Percentiles rank a stretch among this genome's conserved stretches.
Evolutionary conservation across 768 basidiomycete genomes (phyloP).

Genomic region (Calocera cornea): DNA sequence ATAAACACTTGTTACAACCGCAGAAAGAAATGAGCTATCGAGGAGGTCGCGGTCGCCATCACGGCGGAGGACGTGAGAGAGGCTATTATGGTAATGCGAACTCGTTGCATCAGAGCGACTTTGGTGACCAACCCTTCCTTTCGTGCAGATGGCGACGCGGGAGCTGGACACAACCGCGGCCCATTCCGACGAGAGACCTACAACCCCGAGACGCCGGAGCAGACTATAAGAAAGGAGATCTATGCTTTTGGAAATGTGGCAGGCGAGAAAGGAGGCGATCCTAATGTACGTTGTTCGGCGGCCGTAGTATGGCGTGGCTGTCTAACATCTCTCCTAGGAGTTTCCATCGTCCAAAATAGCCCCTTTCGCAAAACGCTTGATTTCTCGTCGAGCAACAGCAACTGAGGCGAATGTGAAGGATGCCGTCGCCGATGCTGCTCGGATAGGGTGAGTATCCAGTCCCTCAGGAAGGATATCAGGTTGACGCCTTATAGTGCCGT

Average conservation of each 20-base stretch:
- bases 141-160: background rate
- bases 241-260: background rate
- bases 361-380: background rate
- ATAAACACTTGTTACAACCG: background rate
- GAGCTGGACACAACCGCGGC: background rate
- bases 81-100: background rate
- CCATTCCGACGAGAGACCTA: background rate
- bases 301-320: background rate
- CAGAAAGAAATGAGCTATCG: background rate
- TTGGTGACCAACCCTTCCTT: background rate
- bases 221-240: conserved; percentile 3
- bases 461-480: background rate
- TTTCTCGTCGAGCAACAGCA: background rate
- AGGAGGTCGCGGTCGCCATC: background rate
- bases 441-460: conserved; percentile 41
- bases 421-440: conserved; percentile 57
- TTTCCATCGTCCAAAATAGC: background rate
- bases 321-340: background rate
- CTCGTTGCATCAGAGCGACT: background rate
- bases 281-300: background rate
- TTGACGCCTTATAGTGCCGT: conserved; percentile 44
- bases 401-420: conserved; percentile 1
- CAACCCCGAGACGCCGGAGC: background rate
- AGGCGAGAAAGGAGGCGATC: background rate
- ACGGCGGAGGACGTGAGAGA: conserved; percentile 1